Evolutionary conservation across 768 basidiomycete species (phyloP).

Genomic region (Termitomyces sp.): DNA sequence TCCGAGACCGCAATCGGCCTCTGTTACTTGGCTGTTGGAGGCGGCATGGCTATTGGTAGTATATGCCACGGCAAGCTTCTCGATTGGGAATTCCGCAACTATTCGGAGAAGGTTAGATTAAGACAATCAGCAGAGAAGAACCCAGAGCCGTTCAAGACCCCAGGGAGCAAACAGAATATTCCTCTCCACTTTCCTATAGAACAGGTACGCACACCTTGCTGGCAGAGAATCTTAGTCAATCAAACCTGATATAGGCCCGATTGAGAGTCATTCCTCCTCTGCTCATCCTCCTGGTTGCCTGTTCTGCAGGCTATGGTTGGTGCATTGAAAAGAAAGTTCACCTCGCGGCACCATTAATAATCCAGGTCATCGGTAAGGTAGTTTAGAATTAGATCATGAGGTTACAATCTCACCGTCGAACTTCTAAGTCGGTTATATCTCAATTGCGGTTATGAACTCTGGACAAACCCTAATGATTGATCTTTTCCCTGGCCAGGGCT

Average conservation of each 20-base stretch:
- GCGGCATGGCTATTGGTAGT: slow-evolving; percentile 62
- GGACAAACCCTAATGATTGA: slow-evolving; percentile 63
- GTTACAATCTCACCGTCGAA: background rate
- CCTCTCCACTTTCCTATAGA: slow-evolving; percentile 54
- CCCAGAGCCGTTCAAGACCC: slow-evolving; percentile 2
- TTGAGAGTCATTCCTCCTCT: slow-evolving; percentile 41
- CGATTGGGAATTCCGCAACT: slow-evolving; percentile 54
- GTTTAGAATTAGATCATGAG: background rate
- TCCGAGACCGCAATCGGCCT: slow-evolving; percentile 65
- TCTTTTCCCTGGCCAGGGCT: slow-evolving; percentile 54
- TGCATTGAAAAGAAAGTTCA: slow-evolving; percentile 41
- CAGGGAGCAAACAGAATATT: slow-evolving; percentile 7
- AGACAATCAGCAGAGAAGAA: slow-evolving; percentile 19
- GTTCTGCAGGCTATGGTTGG: slow-evolving; percentile 58
- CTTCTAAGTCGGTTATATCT: slow-evolving; percentile 47
- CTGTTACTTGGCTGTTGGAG: slow-evolving; percentile 73
- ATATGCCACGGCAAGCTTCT: slow-evolving; percentile 55
- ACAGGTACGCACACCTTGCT: slow-evolving; percentile 20
- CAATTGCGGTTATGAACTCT: slow-evolving; percentile 46
- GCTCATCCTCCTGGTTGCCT: slow-evolving; percentile 30
- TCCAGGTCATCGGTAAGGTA: slow-evolving; percentile 31
- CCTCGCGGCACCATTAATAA: slow-evolving; percentile 49
- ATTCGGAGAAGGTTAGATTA: slow-evolving; percentile 27
- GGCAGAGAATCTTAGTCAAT: background rate
- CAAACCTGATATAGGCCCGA: slow-evolving; percentile 30